Conservation (phyloP, 306 rosid genomes). For the Prunus fruticosa region DNA sequence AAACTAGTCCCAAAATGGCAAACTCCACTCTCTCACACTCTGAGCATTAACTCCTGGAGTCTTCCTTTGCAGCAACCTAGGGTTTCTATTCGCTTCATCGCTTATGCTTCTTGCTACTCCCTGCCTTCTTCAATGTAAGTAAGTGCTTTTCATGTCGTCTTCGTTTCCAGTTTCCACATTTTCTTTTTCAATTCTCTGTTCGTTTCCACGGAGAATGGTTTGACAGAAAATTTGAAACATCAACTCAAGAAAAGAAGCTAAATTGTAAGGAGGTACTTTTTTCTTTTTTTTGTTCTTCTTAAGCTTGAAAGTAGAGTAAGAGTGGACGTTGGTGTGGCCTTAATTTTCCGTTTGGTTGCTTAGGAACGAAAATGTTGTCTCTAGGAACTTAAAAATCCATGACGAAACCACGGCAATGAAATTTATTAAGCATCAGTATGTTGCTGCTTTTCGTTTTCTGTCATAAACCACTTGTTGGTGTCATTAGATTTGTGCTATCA, state of each 20-base stretch:
- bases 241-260: neutral
- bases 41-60: neutral
- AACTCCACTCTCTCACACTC: neutral
- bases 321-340: neutral
- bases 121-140: conserved; percentile 4
- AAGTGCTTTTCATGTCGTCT: neutral
- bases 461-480: neutral
- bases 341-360: conserved; percentile 1
- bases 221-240: neutral
- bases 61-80: neutral
- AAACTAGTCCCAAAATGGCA: conserved; percentile 14
- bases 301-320: neutral
- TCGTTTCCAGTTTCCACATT: neutral
- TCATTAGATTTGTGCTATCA: neutral
- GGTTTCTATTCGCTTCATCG: neutral
- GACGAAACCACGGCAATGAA: neutral
- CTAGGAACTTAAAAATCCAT: neutral
- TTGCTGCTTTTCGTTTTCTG: neutral
- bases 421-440: neutral
- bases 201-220: conserved; percentile 1
- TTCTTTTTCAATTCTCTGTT: neutral
- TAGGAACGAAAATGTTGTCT: neutral
- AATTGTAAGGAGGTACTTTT: neutral
- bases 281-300: neutral
- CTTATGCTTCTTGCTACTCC: neutral